These are phyloP conservation scores for Symbiodinium pilosum DNA, from an alignment of 73 alveolate species.

Conservation along the genomic window DNA sequence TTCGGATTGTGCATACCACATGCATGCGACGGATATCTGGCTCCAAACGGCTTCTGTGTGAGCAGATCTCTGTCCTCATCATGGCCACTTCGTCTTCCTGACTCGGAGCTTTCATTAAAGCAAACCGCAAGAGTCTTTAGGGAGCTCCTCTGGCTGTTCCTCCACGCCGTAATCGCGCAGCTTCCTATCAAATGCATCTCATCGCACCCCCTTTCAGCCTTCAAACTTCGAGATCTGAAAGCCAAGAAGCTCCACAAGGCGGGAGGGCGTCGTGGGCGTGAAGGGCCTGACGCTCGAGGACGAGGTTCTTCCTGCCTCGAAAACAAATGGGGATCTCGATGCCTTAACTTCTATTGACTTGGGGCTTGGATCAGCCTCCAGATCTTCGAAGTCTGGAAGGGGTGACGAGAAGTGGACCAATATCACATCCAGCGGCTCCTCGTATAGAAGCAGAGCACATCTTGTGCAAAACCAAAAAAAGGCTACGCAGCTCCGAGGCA, in stretches of 20 bases:
- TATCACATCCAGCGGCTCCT: constrained; percentile 62
- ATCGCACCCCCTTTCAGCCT: too few species aligned
- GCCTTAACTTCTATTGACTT: too few species aligned
- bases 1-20: too few species aligned
- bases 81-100: constrained; percentile 53
- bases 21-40: background rate
- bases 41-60: background rate
- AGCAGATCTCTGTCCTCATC: constrained; percentile 3
- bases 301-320: too few species aligned
- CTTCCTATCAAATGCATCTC: background rate
- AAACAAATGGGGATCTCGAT: too few species aligned
- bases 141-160: constrained; percentile 37
- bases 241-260: background rate
- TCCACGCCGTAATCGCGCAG: constrained; percentile 27
- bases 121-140: too few species aligned
- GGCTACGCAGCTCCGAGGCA: constrained; percentile 24
- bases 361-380: constrained; percentile 47
- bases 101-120: too few species aligned
- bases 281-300: background rate
- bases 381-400: constrained; percentile 20
- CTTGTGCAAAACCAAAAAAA: background rate
- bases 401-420: constrained; percentile 45
- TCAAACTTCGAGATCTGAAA: too few species aligned
- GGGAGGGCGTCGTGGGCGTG: constrained; percentile 2
- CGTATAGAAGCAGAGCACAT: background rate